phyloP scores from a whole-genome alignment of 2,329 filamentous ascomycete species.

The Epicoccum nigrum region DNA sequence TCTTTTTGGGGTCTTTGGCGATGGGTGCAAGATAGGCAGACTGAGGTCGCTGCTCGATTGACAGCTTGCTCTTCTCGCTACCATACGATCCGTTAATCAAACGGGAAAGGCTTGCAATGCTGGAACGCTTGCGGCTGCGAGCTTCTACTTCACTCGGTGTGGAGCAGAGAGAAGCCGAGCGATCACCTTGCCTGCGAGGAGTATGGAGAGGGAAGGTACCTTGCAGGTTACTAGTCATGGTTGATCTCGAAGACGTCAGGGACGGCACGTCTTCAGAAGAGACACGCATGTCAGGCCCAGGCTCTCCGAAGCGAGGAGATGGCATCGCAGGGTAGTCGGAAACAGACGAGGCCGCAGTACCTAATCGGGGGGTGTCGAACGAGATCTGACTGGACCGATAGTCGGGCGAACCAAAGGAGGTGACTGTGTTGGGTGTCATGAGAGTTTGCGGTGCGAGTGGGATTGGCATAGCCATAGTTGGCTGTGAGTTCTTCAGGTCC shows the following conservation, averaged over 20 bases:
- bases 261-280: slow-evolving; percentile 78
- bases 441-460: slow-evolving; percentile 54
- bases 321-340: slow-evolving; percentile 74
- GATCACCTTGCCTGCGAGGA: slow-evolving; percentile 52
- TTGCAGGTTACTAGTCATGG: slow-evolving; percentile 73
- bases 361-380: slow-evolving; percentile 74
- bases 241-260: slow-evolving; percentile 76
- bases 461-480: slow-evolving; percentile 46
- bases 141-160: slow-evolving; percentile 47
- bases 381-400: slow-evolving; percentile 65
- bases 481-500: slow-evolving; percentile 45
- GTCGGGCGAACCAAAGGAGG: slow-evolving; percentile 69
- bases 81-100: slow-evolving; percentile 71
- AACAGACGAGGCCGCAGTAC: slow-evolving; percentile 76
- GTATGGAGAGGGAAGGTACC: slow-evolving; percentile 51
- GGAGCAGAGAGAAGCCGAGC: slow-evolving; percentile 51
- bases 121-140: slow-evolving; percentile 74
- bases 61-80: slow-evolving; percentile 76
- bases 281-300: slow-evolving; percentile 72
- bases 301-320: slow-evolving; percentile 74
- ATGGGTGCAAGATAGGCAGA: slow-evolving; percentile 61
- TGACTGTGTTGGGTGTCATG: slow-evolving; percentile 69
- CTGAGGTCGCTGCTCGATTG: slow-evolving; percentile 64
- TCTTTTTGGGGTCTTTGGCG: slow-evolving; percentile 67
- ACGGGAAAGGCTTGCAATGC: slow-evolving; percentile 76